phyloP scores from a whole-genome alignment of 2,329 filamentous ascomycete species.

The Talaromyces verruculosus region DNA sequence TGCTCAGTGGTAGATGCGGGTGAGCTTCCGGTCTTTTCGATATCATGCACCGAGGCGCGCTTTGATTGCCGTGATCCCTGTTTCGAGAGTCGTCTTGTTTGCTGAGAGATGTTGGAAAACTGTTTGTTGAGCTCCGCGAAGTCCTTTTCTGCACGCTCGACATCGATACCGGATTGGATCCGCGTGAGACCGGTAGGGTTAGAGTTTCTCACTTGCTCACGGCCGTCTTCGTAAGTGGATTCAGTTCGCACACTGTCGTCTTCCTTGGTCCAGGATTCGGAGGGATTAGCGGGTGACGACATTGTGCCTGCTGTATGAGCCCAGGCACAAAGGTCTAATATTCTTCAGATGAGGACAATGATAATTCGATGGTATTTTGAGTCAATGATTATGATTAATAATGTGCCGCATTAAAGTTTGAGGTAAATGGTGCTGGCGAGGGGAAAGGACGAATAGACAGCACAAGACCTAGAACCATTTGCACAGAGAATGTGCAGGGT shows the following conservation, averaged over 20 bases:
- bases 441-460: not conserved
- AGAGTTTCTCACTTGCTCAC: slow-evolving; percentile 19
- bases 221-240: slow-evolving; percentile 17
- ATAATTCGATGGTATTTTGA: not conserved
- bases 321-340: not conserved
- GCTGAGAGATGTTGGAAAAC: slow-evolving; percentile 40
- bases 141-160: slow-evolving; percentile 49
- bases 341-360: not conserved
- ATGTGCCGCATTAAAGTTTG: not conserved
- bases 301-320: not conserved
- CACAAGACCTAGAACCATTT: not conserved
- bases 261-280: slow-evolving; percentile 15
- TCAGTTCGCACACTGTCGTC: slow-evolving; percentile 8
- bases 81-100: slow-evolving; percentile 38
- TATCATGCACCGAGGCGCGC: slow-evolving; percentile 43
- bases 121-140: slow-evolving; percentile 43
- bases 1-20: slow-evolving; percentile 50
- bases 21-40: slow-evolving; percentile 57
- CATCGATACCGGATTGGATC: slow-evolving; percentile 42
- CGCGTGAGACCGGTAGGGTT: slow-evolving; percentile 28
- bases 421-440: not conserved
- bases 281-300: not conserved
- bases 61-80: slow-evolving; percentile 34
- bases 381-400: not conserved
- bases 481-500: not conserved